Base-by-base conservation (phyloP, 768 basidiomycete genomes). In the Hericium alpestre region DNA sequence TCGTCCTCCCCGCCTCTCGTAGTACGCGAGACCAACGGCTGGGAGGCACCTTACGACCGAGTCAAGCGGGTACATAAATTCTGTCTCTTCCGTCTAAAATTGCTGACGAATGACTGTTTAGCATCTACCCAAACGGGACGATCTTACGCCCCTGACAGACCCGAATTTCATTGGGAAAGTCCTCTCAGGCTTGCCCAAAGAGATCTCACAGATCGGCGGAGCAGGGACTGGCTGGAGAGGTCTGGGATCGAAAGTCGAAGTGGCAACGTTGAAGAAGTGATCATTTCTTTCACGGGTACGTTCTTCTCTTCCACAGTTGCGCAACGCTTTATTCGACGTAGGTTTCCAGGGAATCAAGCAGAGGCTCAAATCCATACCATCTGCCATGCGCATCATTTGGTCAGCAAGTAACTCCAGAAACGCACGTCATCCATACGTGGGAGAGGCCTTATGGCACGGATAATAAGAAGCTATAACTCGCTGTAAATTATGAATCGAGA, bases 111-210 rank as follows among this genome's bases (percentile, higher is more conserved):
- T 23, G 8, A 20, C n/a, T 43, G 12, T 32, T 32, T 32, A 91
- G 87, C 76, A 76, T 65, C 74, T 90, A 0, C 88, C 86, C 0
- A 79, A 72, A 61, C 81, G 82, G 23, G 80, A 87, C 61, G 96
- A 99, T 69, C 69, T 96, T 46, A 88, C 89, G 0, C 90, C 90
- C 2, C 76, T 99, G 18, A 96, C 93, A 1, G 90, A 95, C 64
- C 76, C 87, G 16, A 86, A 79, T 52, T 97, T 87, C 70, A 85
- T 98, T 40, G 81, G 83, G 37, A 84, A 86, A 62, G 72, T 81
- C 10, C 74, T 93, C 32, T 75, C 82, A 1, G 82, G 82, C 38
- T 71, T 90, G 64, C 81, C 86, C 0, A 65, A 74, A 37, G 74
- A 79, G 38, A 69, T 76, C 5, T 81, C 84, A 0, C 85, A 88